Evolutionary conservation across 1,284 basidiomycete genomes (phyloP).

Genomic region (Tilletia setariae): DNA sequence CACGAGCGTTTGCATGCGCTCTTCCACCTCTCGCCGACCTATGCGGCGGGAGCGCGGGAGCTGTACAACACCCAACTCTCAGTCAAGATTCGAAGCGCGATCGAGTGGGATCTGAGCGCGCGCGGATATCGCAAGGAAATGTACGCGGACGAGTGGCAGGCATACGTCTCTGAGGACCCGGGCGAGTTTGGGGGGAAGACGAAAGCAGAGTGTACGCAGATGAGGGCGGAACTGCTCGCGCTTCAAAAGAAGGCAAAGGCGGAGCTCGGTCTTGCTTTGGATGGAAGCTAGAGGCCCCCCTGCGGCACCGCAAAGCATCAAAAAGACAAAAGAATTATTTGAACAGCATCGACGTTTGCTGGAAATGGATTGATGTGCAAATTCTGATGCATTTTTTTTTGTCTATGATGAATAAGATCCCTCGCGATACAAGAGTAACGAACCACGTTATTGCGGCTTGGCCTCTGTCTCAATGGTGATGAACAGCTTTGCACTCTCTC

Average conservation of each 20-base stretch:
- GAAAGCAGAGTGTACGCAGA: neutral
- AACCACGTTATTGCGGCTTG: too few species aligned
- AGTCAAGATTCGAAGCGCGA: constrained; percentile 26
- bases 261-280: neutral
- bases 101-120: constrained; percentile 41
- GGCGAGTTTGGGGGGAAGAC: neutral
- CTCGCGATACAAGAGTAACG: too few species aligned
- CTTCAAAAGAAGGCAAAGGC: neutral
- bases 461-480: constrained; percentile 8
- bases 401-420: neutral
- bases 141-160: constrained; percentile 47
- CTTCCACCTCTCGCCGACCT: constrained; percentile 40
- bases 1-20: constrained; percentile 49
- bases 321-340: too few species aligned
- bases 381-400: too few species aligned
- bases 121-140: constrained; percentile 41
- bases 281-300: too few species aligned
- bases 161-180: constrained; percentile 31
- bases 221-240: neutral
- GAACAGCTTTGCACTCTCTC: constrained; percentile 18
- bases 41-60: constrained; percentile 25
- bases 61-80: constrained; percentile 28
- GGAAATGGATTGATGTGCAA: too few species aligned
- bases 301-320: too few species aligned
- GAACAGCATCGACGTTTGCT: too few species aligned